A percentile compares a stretch with the other conserved stretches of the same genome.
phyloP scores from a whole-genome alignment of 495 filamentous ascomycete genomes.

The Lentithecium fluviatile region DNA sequence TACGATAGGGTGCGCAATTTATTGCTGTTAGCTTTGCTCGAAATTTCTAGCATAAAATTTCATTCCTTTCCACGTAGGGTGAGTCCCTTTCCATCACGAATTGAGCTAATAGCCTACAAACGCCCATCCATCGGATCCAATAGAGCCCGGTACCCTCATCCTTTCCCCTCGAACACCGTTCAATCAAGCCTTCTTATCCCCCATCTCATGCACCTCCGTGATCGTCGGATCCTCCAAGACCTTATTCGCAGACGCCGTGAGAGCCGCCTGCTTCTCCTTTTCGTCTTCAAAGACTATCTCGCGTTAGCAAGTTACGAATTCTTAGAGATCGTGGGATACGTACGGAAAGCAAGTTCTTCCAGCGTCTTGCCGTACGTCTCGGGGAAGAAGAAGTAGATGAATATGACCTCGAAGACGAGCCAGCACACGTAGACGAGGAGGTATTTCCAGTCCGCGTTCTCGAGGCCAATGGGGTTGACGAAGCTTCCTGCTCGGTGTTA shows the following conservation, averaged over 20 bases:
- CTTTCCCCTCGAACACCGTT: too few species aligned
- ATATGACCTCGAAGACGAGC: constrained; percentile 56
- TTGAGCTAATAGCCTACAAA: too few species aligned
- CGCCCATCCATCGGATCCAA: too few species aligned
- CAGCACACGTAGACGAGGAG: constrained; percentile 61
- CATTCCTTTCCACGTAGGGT: too few species aligned
- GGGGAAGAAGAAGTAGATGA: constrained; percentile 64
- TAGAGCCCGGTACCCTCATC: too few species aligned
- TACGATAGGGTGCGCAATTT: too few species aligned
- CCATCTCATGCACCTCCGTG: constrained; percentile 9
- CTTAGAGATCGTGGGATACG: not conserved
- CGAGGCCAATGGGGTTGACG: constrained; percentile 62
- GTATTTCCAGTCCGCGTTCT: constrained; percentile 60
- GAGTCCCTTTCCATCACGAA: too few species aligned
- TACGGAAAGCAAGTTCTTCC: constrained; percentile 60
- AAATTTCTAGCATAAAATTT: too few species aligned
- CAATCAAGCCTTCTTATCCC: constrained; percentile 6
- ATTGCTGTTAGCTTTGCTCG: too few species aligned
- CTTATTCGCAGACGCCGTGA: constrained; percentile 9
- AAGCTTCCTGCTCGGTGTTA: constrained; percentile 53
- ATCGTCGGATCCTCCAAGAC: not conserved
- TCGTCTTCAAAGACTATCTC: constrained; percentile 17
- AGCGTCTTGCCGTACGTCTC: constrained; percentile 62
- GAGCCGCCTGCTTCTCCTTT: constrained; percentile 10
- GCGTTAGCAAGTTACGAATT: not conserved